Base-by-base conservation (phyloP, 768 basidiomycete species). In the Tephrocybe sp. region DNA sequence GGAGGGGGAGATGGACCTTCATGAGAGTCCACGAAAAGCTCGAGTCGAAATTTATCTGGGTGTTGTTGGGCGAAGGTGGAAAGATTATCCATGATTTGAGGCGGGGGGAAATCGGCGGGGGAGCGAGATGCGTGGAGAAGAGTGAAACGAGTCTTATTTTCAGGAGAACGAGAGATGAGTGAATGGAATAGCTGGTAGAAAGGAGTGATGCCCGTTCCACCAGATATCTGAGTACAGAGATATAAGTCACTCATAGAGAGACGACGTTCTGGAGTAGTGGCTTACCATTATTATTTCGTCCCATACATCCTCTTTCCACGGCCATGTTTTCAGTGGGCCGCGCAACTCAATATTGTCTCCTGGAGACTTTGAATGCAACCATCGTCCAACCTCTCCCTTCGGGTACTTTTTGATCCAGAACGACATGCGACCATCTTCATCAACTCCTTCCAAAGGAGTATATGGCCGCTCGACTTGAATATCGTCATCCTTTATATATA, bases 391-490 rank as follows among this genome's bases (percentile, higher is more conserved):
- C 70, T 93, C 88, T 31, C 90, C 91, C 41, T 74, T 76, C 0
- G 79, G 75, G 50, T 92, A 91, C 50, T 74, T 80, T 68, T 91
- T 93, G 8, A 93, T 73, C 91, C 91, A 93, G 44, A 93, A 80
- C 30, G 70, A 70, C 73, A 93, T 84, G 39, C 72, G 69, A 0
- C 89, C 88, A 10, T 82, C 61, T 45, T 75, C 68, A 44, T 86
- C 83, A 19, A 91, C 69, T 18, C 90, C 85, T 53, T 82, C 74
- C 41, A 93, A 68, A 3, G 91, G 91, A 4, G 91, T 93, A 61
- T 92, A 93, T 11, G 88, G 83, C 46, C 91, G 69, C 60, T 93
- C 91, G 25, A 92, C 87, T 65, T 92, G 91, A 18, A 93, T 91
- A 57, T 91, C 91, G 54, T 86, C 84, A 61, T 93, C 88, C 62